Percentiles rank a stretch among this genome's conserved stretches.
phyloP scores from a whole-genome alignment of 345 rosid species.

The Clarkia xantiana region DNA sequence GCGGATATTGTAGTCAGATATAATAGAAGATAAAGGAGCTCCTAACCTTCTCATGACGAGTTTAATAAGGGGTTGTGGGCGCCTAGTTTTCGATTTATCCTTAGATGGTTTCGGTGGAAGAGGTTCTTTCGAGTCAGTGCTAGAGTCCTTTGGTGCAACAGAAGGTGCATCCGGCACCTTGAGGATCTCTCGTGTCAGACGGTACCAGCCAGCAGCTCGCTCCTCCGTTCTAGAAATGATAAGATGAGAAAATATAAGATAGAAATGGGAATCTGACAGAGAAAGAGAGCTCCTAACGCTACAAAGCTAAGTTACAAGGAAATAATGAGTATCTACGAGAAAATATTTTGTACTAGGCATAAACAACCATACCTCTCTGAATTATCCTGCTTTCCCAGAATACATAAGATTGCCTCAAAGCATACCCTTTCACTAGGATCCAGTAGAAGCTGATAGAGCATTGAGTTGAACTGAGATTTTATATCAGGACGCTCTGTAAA shows the following conservation, averaged over 20 bases:
- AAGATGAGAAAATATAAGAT: not conserved
- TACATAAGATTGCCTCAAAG: slow-evolving; percentile 89
- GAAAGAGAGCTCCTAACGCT: not conserved
- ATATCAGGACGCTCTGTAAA: slow-evolving; percentile 83
- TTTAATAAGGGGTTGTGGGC: slow-evolving; percentile 91
- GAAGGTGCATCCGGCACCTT: slow-evolving; percentile 94
- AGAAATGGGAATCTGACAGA: not conserved
- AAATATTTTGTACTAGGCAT: not conserved
- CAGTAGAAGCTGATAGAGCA: slow-evolving; percentile 87
- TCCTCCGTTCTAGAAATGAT: slow-evolving; percentile 53
- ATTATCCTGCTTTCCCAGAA: slow-evolving; percentile 69
- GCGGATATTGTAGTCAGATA: no score
- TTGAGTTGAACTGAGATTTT: slow-evolving; percentile 81
- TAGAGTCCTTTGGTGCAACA: slow-evolving; percentile 35
- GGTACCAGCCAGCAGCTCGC: slow-evolving; percentile 98
- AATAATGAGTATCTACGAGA: not conserved
- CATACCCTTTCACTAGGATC: slow-evolving; percentile 99
- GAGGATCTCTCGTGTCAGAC: slow-evolving; percentile 88
- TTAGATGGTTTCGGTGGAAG: slow-evolving; percentile 35
- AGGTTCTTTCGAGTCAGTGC: slow-evolving; percentile 24
- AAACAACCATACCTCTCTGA: slow-evolving; percentile 47
- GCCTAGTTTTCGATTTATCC: slow-evolving; percentile 85
- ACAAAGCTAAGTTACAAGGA: not conserved
- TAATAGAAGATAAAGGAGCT: slow-evolving; percentile 7
- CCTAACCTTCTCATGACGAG: slow-evolving; percentile 94